A percentile compares a stretch with the other conserved stretches of the same genome.
Evolutionary conservation across 2,329 filamentous ascomycete species (phyloP).

Genomic region (Aspergillus niger): DNA sequence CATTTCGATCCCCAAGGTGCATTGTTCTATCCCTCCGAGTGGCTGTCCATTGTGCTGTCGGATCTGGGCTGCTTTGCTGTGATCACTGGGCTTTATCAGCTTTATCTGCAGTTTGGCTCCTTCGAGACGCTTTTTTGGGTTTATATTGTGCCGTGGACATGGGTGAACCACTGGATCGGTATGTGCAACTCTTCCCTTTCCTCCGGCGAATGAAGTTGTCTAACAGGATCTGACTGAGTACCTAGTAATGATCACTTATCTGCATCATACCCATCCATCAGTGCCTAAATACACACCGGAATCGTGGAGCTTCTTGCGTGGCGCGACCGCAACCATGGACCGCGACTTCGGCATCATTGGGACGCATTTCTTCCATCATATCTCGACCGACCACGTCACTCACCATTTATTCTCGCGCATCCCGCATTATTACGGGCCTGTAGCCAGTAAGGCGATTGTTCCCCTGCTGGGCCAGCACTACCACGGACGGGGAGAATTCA

Average conservation of each 20-base stretch:
- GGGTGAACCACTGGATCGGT: not conserved
- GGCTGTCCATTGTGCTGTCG: not conserved
- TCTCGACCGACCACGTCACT: not conserved
- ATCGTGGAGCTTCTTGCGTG: not conserved
- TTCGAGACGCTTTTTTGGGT: not conserved
- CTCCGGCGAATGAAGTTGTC: not conserved
- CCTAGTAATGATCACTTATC: not conserved
- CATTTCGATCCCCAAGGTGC: not conserved
- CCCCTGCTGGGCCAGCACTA: not conserved
- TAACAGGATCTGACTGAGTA: not conserved
- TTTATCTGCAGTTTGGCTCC: not conserved
- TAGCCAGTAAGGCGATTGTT: not conserved
- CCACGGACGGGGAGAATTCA: not conserved
- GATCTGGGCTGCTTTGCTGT: not conserved
- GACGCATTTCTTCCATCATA: not conserved
- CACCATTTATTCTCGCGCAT: not conserved
- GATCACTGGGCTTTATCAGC: not conserved
- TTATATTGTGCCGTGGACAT: not conserved
- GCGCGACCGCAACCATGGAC: not conserved
- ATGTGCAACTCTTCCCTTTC: not conserved
- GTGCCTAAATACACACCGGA: not conserved
- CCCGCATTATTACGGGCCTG: not conserved
- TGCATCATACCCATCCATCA: not conserved
- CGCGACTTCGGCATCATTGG: not conserved
- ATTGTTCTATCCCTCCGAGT: not conserved